Evolutionary conservation across 495 filamentous ascomycete genomes (phyloP), one percentile per base, ranked within the genome.

Genomic region (Chaetomium tenue): DNA sequence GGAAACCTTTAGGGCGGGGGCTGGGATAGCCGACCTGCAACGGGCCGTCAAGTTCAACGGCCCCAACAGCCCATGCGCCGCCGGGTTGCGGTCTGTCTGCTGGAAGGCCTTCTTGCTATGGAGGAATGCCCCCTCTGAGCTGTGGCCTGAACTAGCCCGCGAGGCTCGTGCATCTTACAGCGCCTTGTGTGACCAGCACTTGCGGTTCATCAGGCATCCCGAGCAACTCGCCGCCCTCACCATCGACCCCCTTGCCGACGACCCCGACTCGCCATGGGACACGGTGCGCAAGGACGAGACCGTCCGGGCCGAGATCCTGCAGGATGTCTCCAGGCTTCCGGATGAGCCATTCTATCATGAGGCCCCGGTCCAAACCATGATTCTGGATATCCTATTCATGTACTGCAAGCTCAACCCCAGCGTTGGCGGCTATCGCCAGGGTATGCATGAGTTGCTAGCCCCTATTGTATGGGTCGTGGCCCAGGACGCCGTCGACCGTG

Each of bases 391-490:
- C 46, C 78, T 97, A 46, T 98, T 98, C 70, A 83, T 98, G 66
- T 97, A 91, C 76, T 93, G 92, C 72, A 97, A 97, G 75, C 86
- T 97, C 51, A 93, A 97, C 68, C 90, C 88, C 15, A 88, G 89
- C 68, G 79, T 93, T 50, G 89, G 92, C 20, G 82, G 82, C 1
- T 98, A 98, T 69, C 86, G 95, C 28, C 94, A 98, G 77, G 94
- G 94, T 20, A 98, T 98, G 92, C 94, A 98, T 72, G 94, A 98
- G 75, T 75, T 98, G 25, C 80, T 97, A 22, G 94, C 93, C 0
- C 93, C 95, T 5, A 87, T 98, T 33, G 78, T 98, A 12, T 96
- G 92, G 87, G 90, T 91, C 12, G 79, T 98, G 15, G 87, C 91
- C 60, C 83, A 87, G 63, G 94, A 98, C 75, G 88, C 95, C 8